Evolutionary conservation across 768 basidiomycete species (phyloP), one percentile per base, ranked within the genome.

Genomic region (Trametopsis cervina): DNA sequence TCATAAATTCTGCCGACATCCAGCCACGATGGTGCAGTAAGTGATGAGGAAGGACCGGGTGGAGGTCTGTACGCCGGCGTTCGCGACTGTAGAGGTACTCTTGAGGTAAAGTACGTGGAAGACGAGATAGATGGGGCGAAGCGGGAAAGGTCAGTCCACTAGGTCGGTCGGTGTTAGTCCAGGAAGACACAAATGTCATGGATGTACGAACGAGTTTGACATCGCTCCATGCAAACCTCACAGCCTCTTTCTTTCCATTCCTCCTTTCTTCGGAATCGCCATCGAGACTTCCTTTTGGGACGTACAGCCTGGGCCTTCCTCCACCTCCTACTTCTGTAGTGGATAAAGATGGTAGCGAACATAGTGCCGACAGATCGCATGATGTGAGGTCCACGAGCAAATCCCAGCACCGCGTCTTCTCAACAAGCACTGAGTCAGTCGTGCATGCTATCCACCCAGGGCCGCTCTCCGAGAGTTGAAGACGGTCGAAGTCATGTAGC

Each of bases 391-490:
- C 87, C 51, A 92, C 81, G 42, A 92, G 66, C 12, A 92, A 71
- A 60, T 92, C 89, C 57, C 89, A 92, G 55, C 78, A 80, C 2
- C 76, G 67, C 1, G 89, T 83, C 60, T 83, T 87, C 54, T 92
- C 89, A 38, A 90, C 69, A 66, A 87, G 91, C 15, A 92, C 77
- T 7, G 88, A 81, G 54, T 92, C 89, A 1, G 89, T 89, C 9
- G 89, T 62, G 77, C 89, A 91, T 25, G 89, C 89, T 46, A 91
- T 78, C 88, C 88, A 92, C 17, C 89, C 89, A 4, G 75, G 69
- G 4, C 85, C 85, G 2, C 65, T 72, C 54, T 69, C 65, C 22
- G 74, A 72, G 61, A 83, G 85, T 15, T 65, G 62, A 45, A 91
- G 60, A 51, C 77, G 72, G 50, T 81, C 79, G 37, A 88, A 62